Percentiles rank a stretch among this genome's conserved stretches.
These are phyloP conservation scores for Solanum corneliomulleri DNA, from an alignment of 257 asterid genomes.

Conservation along the genomic window DNA sequence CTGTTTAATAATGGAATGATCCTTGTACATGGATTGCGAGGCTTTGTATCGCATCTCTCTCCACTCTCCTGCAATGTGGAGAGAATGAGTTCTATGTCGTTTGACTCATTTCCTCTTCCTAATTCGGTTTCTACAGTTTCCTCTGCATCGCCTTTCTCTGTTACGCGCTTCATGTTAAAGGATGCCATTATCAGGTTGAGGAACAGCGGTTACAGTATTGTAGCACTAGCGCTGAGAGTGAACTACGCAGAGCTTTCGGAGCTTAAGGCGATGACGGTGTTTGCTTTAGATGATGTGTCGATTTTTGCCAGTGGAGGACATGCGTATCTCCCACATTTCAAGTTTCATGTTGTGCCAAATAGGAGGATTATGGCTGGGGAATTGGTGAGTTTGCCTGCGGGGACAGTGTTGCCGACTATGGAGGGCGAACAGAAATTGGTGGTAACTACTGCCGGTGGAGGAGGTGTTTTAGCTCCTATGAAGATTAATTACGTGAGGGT, in stretches of 20 bases:
- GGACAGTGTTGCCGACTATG: conserved; percentile 42
- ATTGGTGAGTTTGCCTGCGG: conserved; percentile 37
- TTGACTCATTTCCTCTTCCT: background rate
- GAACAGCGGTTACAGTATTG: conserved; percentile 46
- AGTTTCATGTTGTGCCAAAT: conserved; percentile 65
- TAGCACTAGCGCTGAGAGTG: conserved; percentile 53
- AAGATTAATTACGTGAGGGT: conserved; percentile 49
- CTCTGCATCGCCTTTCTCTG: conserved; percentile 10
- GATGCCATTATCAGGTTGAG: conserved; percentile 51
- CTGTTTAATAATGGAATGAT: conserved; percentile 57
- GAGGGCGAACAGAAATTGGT: conserved; percentile 39
- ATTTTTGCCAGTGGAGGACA: conserved; percentile 50
- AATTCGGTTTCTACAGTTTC: conserved; percentile 11
- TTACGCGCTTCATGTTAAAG: conserved; percentile 50
- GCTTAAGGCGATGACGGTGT: conserved; percentile 43
- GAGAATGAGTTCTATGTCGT: conserved; percentile 40
- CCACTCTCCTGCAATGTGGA: conserved; percentile 65
- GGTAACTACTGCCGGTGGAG: conserved; percentile 54
- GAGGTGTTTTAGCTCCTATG: conserved; percentile 45
- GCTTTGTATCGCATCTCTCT: conserved; percentile 56
- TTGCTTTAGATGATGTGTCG: conserved; percentile 50
- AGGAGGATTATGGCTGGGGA: conserved; percentile 40
- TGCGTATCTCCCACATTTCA: conserved; percentile 38
- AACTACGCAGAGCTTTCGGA: conserved; percentile 44
- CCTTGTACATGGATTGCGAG: conserved; percentile 51